These are phyloP conservation scores for Trypanosoma avium DNA, from an alignment of 208 protist species.

Conservation along the genomic window DNA sequence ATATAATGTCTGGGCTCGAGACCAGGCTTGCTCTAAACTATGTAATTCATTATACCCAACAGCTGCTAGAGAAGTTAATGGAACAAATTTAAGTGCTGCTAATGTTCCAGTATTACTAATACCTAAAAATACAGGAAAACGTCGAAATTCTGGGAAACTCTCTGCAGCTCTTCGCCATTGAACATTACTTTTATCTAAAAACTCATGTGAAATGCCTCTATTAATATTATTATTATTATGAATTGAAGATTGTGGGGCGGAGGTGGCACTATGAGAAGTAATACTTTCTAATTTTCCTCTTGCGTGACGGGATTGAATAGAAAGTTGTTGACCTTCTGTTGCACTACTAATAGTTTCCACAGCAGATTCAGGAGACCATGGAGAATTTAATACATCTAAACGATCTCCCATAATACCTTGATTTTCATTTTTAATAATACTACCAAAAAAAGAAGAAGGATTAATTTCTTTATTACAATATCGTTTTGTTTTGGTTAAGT, in stretches of 20 bases:
- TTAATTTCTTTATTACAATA: background rate
- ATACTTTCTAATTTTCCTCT: background rate
- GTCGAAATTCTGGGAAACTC: background rate
- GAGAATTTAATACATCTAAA: background rate
- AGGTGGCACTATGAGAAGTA: background rate
- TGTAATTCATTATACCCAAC: background rate
- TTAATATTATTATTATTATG: too few relatives aligned
- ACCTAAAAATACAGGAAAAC: constrained; percentile 16
- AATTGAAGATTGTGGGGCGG: background rate
- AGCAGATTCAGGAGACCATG: background rate
- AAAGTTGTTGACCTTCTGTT: background rate
- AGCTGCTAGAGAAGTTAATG: background rate
- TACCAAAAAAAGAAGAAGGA: background rate
- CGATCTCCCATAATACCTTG: background rate
- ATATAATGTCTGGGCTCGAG: constrained; percentile 26
- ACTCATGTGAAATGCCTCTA: background rate
- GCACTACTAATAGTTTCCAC: background rate
- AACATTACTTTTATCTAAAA: constrained; percentile 4
- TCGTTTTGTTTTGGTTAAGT: background rate
- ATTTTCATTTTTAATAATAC: background rate
- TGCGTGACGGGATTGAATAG: background rate
- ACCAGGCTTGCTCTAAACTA: constrained; percentile 1
- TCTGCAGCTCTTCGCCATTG: background rate
- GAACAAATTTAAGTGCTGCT: constrained; percentile 10
- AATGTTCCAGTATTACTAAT: constrained; percentile 20